Base-by-base conservation (phyloP, 2,329 filamentous ascomycete species). In the Clonostachys solani region DNA sequence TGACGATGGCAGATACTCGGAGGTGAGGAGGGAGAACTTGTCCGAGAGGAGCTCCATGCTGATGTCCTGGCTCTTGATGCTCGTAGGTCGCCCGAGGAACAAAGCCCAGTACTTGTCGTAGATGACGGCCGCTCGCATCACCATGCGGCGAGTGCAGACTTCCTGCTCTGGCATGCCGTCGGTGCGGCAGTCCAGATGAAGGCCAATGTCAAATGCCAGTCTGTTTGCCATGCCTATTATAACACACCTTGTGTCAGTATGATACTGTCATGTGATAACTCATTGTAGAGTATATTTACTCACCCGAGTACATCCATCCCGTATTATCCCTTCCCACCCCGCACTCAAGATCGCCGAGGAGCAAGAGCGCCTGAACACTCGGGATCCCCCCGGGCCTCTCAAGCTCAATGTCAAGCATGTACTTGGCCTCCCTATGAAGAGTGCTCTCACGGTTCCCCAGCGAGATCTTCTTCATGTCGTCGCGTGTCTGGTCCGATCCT, bases 41-140 rank as follows among this genome's bases (percentile, higher is more conserved):
- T 67, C 73, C 1, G 73, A 66, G 4, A 77, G 55, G 18, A 73
- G 58, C 50, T 77, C 71, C 49, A 74, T 67, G 49, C 69, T 70
- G 9, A 79, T 64, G 49, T 79, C 76, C 42, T 74, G 65, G 43
- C 63, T 69, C 56, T 79, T 79, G 62, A 80, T 79, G 45, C 72
- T 71, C 2, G 75, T 72, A 2, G 77, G 76, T 12, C 77, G 64
- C 10, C 76, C 76, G 7, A 80, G 63, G 53, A 78, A 76, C n/a
- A 80, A 59, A 1, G 76, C 72, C 75, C 75, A 79, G 51, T 78
- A 75, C 55, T 73, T 72, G 60, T 80, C 76, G 48, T 76, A 75
- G 49, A 78, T 69, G 7, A 77, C 68, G 48, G 73, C 78, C 2
- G 76, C 74, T 51, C 71, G 67, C 55, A 79, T 71, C 12, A 69